Percentiles rank a stretch among this genome's conserved stretches.
Conservation (phyloP, 345 rosid genomes). For the Syzygium jambos region DNA sequence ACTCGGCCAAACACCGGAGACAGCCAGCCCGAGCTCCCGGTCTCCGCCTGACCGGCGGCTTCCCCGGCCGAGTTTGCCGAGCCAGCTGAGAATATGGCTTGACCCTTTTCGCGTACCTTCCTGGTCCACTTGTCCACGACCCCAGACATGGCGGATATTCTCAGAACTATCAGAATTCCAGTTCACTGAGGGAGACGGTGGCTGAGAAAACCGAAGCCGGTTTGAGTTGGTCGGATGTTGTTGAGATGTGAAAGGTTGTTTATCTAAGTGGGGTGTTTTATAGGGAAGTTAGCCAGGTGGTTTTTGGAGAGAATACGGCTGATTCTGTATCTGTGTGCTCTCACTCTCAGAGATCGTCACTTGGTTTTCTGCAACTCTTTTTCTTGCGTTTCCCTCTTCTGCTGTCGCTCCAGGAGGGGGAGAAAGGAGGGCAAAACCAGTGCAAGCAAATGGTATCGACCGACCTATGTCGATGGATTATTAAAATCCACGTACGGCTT, state of each 20-base stretch:
- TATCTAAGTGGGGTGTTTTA: background rate
- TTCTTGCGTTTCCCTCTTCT: background rate
- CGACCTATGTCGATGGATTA: background rate
- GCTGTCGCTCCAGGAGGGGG: background rate
- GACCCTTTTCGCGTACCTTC: constrained; percentile 29
- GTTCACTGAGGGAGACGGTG: background rate
- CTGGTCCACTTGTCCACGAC: constrained; percentile 37
- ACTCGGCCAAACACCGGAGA: background rate
- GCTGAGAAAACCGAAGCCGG: background rate
- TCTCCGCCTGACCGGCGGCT: background rate
- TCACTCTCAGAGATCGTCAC: background rate
- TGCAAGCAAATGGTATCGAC: background rate
- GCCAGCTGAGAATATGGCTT: constrained; percentile 11
- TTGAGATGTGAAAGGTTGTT: background rate
- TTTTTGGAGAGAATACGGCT: background rate
- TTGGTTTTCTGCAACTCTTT: background rate
- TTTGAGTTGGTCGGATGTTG: background rate
- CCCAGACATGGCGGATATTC: constrained; percentile 17
- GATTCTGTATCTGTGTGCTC: background rate
- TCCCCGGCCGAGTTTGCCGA: background rate
- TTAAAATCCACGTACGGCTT: background rate
- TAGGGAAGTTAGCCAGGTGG: background rate
- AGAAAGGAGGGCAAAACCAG: background rate
- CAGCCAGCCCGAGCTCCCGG: background rate
- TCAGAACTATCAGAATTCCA: background rate